Evolutionary conservation across 805 yeast genomes (phyloP), one percentile per base, ranked within the genome.

Genomic region (Suhomyces prunicola): DNA sequence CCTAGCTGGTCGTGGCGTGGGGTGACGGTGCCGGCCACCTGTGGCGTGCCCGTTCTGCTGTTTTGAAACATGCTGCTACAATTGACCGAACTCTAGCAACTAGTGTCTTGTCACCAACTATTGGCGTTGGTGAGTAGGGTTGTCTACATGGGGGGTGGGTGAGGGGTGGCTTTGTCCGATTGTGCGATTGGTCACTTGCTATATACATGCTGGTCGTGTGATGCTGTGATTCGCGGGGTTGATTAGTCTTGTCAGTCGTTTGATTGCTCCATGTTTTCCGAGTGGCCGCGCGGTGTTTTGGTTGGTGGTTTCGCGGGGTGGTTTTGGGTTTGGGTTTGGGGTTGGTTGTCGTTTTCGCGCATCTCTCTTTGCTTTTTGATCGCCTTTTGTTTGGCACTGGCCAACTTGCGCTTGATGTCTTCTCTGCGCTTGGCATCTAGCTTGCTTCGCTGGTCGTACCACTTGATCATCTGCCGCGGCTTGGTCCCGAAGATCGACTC

Each of bases 391-490:
- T 71, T 73, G 33, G 75, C 77, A 42, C 57, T 60, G 44, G 73
- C 74, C 31, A 73, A 63, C 62, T 70, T 74, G 60, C 62, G 72
- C 61, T 65, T 69, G 59, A 71, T 62, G 33, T 68, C 72, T 50
- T 62, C 59, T 51, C 77, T 61, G 45, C 74, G 61, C 50, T 64
- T 56, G 50, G 67, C 61, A 36, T 64, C 69, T 42, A 58, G 47
- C 36, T 48, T 47, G 42, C 71, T 60, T 47, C 71, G 68, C 47
- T 65, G 65, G 53, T 80, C 78, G 54, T 77, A 77, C 79, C 82
- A 77, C 59, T 74, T 77, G 54, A 80, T 77, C 74, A 78, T 73
- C 59, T 79, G 79, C 23, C 65, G 63, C 0, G 85, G 85, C 48
- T 79, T 77, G 45, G 64, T 66, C 1, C 85, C 84, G 61, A 72